Base-by-base conservation (phyloP, 2,329 filamentous ascomycete species). In the Xylariales sp. region DNA sequence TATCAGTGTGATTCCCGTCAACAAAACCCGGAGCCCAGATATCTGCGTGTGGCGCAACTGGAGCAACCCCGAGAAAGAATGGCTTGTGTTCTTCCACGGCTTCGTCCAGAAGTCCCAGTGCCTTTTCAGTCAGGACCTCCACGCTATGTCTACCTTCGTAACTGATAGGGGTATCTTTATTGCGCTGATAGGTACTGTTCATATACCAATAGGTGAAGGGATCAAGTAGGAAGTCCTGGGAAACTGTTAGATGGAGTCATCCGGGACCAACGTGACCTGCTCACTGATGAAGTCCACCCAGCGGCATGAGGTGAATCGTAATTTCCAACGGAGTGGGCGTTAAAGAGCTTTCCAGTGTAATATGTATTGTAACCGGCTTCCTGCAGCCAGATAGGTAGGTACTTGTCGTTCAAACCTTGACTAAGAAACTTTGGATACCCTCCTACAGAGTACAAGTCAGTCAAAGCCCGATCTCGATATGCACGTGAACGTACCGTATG, bases 301-400 rank as follows among this genome's bases (percentile, higher is more conserved):
- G 66, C 69, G 0, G 75, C 69, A 27, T 63, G 69, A 0, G 81
- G 74, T 4, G 67, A 64, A 52, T 82, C 63, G 54, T 84, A 87
- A 44, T 83, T 86, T 0, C 68, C 53, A 2, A 75, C 66, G 0
- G 66, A 75, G 38, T 86, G 81, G 0, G 72, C 68, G 49, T 88
- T 88, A 63, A 84, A 83, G 4, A 86, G 65, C 54, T 88, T 88
- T 11, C 81, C 84, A 0, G 76, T 78, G 51, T 87, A 88, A 53
- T 84, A 86, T 0, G 83, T 86, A 48, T 78, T 76, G 54, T 87
- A 87, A 0, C 82, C 82, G 0, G 74, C 76, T 4, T 74, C 16
- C 35, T 86, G 80, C 12, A 88, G 61, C 82, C 84, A 88, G 0
- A 87, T 57, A 0, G 83, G 84, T 0, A 88, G 69, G 46, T 82